Evolutionary conservation across 768 basidiomycete genomes (phyloP), one percentile per base, ranked within the genome.

Genomic region (Tylopilus vinaceipallidus): DNA sequence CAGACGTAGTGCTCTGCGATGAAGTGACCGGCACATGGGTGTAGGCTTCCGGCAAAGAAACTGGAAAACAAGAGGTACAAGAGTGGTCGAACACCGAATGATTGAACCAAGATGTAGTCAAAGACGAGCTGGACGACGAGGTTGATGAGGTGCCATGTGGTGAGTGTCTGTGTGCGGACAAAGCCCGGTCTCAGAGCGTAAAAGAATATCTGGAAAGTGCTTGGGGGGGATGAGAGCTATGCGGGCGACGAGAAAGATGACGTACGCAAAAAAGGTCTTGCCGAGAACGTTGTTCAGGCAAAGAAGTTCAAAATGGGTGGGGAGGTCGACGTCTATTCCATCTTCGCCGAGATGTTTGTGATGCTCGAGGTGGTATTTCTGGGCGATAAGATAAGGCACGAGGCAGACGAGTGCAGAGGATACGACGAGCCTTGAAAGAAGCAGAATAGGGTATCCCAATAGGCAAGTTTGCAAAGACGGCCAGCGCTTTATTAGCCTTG

Each of bases 201-300:
- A 74, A 99, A 99, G 49, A 99, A 70, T 51, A 99, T 92, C 73
- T 99, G 97, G 73, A 98, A 99, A 2, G 91, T 95, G 35, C 94
- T 95, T 62, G 9, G 10, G n/a, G 3, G 26, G 26, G 10, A 34
- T 66, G 47, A 61, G 55, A 59, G 55, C 22, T 19, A 48, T 2
- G 7, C 50, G 24, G 29, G 11, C 19, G 42, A 13, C 33, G 32
- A 30, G 7, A 39, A 40, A 49, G 32, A 47, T 19, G 12, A 39
- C 88, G 53, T 60, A 95, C 93, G 91, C 90, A 67, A 98, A 99
- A 70, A 99, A 98, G 1, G 95, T 91, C 68, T 99, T 99, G 29
- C 97, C 97, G 13, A 97, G 81, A 9, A 98, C 95, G 62, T 97
- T 98, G 71, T 94, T 93, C 53, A 99, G 75, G 42, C 86, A 79